Evolutionary conservation across 2,329 filamentous ascomycete species (phyloP).

Genomic region (Claviceps cyperi): DNA sequence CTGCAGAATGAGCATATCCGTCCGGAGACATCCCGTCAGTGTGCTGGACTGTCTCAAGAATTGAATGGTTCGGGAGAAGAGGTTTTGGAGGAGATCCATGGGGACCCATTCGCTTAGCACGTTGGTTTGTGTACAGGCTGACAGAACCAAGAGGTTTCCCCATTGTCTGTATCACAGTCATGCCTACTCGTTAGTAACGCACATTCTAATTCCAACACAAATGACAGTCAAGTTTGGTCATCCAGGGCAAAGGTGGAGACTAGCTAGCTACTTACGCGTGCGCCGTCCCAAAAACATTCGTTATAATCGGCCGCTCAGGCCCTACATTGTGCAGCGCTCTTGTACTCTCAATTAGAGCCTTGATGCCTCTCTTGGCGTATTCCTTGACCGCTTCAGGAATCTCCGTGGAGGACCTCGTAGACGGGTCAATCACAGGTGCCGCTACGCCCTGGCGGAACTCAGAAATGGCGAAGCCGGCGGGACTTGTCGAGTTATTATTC

Average conservation of each 20-base stretch:
- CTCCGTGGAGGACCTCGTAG: slow-evolving; percentile 22
- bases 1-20: slow-evolving; percentile 61
- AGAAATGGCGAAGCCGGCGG: slow-evolving; percentile 18
- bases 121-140: slow-evolving; percentile 60
- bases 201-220: neutral
- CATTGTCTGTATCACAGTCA: slow-evolving; percentile 57
- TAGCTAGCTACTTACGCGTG: slow-evolving; percentile 61
- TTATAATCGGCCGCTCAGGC: slow-evolving; percentile 61
- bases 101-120: slow-evolving; percentile 45
- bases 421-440: slow-evolving; percentile 23
- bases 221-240: neutral
- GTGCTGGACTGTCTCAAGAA: slow-evolving; percentile 59
- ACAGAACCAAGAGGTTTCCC: slow-evolving; percentile 84
- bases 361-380: slow-evolving; percentile 48
- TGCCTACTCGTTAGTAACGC: neutral
- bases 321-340: slow-evolving; percentile 58
- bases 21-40: slow-evolving; percentile 59
- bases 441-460: slow-evolving; percentile 23
- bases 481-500: slow-evolving; percentile 20
- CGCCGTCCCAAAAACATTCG: slow-evolving; percentile 90
- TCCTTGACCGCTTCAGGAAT: slow-evolving; percentile 33
- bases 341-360: slow-evolving; percentile 72
- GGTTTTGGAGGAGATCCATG: slow-evolving; percentile 35
- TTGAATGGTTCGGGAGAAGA: slow-evolving; percentile 59
- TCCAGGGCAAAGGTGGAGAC: no score